phyloP scores from a whole-genome alignment of 108 stramenopile genomes.

The Schizochytrium sp. region DNA sequence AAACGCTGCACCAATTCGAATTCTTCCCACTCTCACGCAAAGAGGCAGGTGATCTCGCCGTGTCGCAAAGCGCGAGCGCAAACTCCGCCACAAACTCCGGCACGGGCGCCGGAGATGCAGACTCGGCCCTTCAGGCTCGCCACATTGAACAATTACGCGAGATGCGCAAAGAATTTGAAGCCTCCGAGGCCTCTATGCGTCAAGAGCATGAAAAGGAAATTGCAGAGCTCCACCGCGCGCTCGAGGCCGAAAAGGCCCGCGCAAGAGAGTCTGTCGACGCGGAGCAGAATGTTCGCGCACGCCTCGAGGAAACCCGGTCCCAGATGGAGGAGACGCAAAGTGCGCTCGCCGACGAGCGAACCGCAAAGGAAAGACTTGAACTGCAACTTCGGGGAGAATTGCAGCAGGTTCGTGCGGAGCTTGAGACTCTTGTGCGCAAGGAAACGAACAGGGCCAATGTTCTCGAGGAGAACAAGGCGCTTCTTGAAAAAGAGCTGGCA shows the following conservation, averaged over 20 bases:
- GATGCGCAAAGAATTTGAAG: neutral
- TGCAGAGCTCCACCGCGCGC: neutral
- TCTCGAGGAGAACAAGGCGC: neutral
- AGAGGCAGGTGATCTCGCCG: neutral
- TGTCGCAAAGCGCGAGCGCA: neutral
- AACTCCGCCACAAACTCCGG: neutral
- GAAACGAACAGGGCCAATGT: neutral
- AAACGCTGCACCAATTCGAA: neutral
- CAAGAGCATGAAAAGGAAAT: neutral
- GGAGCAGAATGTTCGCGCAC: neutral
- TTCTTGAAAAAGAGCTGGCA: neutral
- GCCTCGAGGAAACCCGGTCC: neutral
- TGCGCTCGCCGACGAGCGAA: neutral
- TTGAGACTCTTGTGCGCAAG: neutral
- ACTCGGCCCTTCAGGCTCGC: neutral
- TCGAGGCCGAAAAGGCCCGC: neutral
- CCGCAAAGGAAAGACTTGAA: neutral
- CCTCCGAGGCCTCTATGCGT: neutral
- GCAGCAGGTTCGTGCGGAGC: neutral
- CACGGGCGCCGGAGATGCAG: neutral
- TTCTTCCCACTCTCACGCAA: neutral
- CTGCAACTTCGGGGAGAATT: neutral
- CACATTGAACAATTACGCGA: neutral
- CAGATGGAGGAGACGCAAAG: neutral
- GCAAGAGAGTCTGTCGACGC: neutral